phyloP scores from a whole-genome alignment of 139 green algal species.

The Chlorella sp. region DNA sequence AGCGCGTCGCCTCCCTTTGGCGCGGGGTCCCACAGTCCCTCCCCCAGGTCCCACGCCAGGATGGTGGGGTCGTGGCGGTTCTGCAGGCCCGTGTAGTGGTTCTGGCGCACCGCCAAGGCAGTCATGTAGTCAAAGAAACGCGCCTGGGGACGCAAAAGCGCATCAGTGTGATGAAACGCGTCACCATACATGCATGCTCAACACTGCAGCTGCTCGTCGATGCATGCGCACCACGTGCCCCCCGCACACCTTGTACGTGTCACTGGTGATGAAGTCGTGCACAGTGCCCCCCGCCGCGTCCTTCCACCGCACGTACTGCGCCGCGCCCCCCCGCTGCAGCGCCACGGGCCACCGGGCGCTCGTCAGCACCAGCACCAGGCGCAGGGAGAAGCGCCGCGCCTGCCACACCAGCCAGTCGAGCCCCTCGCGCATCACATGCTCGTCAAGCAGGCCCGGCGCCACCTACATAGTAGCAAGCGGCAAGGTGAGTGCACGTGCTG shows the following conservation, averaged over 20 bases:
- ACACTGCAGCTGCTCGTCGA: no score
- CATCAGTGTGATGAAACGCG: no score
- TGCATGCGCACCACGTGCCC: not conserved
- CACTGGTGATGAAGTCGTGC: constrained; percentile 29
- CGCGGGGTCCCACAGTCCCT: constrained; percentile 10
- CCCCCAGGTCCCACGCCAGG: constrained; percentile 45
- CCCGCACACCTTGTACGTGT: constrained; percentile 33
- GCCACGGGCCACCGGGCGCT: constrained; percentile 21
- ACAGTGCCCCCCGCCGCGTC: constrained; percentile 10
- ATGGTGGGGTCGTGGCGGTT: constrained; percentile 57
- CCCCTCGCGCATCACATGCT: not conserved
- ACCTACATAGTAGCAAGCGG: not conserved
- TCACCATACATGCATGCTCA: no score
- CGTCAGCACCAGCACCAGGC: constrained; percentile 42
- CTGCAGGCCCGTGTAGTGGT: constrained; percentile 33
- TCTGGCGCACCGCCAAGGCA: constrained; percentile 35
- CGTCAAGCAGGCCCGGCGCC: not conserved
- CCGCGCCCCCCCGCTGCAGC: constrained; percentile 24
- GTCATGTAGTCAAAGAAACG: constrained; percentile 51
- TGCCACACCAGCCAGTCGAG: constrained; percentile 31
- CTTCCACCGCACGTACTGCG: constrained; percentile 35
- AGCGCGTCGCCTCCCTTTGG: constrained; percentile 2
- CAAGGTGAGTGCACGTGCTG: no score
- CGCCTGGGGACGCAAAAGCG: constrained; percentile 14
- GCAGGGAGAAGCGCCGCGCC: constrained; percentile 28